Evolutionary conservation across 495 filamentous ascomycete species (phyloP), one percentile per base, ranked within the genome.

Genomic region (Cryomyces antarcticus): DNA sequence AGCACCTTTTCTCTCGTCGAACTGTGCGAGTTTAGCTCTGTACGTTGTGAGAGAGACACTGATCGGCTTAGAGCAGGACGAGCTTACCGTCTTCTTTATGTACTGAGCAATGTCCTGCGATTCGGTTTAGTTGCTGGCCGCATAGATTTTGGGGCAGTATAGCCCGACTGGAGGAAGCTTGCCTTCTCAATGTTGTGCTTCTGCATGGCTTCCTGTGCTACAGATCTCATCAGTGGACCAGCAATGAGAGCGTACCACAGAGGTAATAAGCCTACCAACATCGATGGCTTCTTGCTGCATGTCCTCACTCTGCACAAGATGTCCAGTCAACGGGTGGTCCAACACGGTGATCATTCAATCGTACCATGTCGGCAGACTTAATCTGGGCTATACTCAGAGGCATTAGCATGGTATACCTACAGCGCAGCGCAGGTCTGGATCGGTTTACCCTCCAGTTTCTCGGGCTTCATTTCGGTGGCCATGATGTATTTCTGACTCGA

Each of bases 311-410:
- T 95, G 50, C 43, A 41, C 13, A 34, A 31, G 13, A 31, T 41
- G 28, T 41, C 33, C 28, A 34, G n/a, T 5, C 4, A 37, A 0
- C 27, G 28, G 27, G 6, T 29, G 35, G 39, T 24, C 17, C 17
- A 37, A 0, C 11, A 31, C 7, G 12, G 17, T 31, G 17, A 30
- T 9, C 30, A 31, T 7, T 30, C 31, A 12, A 17, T 34, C 41
- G 37, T 73, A 96, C 89, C 89, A 97, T 97, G 52, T 97, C 89
- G 41, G 82, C 88, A 42, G 86, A 93, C 68, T 96, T 96, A 58
- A 97, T 76, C 60, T 89, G 82, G 43, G 81, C 89, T 97, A 56
- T 43, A 55, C 17, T 27, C n/a, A 27, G 28, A 31, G 39, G 37
- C 29, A 52, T 66, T 61, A 70, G 62, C 45, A 38, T 41, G 24